Evolutionary conservation across 306 rosid species (phyloP).

Genomic region (Clitoria ternatea): DNA sequence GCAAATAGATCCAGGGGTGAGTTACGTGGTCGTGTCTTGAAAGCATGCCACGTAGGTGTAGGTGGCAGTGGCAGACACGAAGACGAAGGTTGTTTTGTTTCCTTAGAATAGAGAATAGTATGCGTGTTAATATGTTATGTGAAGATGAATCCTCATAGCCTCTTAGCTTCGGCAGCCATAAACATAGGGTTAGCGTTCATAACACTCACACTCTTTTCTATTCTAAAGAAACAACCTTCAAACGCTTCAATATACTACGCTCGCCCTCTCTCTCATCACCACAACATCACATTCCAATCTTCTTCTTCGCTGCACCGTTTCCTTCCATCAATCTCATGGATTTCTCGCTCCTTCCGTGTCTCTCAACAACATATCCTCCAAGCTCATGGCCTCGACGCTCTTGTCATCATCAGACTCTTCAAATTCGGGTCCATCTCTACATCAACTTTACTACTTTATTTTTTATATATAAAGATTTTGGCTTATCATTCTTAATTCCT

Average conservation of each 20-base stretch:
- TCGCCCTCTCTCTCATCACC: conserved; percentile 50
- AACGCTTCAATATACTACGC: conserved; percentile 68
- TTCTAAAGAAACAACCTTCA: conserved; percentile 73
- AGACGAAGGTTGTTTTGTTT: too few relatives aligned
- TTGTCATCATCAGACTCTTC: conserved; percentile 71
- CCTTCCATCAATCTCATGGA: conserved; percentile 72
- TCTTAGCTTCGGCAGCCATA: conserved; percentile 74
- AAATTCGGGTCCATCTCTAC: conserved; percentile 70
- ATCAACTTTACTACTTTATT: too few relatives aligned
- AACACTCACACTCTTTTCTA: conserved; percentile 66
- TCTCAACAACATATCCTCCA: conserved; percentile 61
- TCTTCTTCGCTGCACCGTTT: conserved; percentile 33
- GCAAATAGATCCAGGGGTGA: too few relatives aligned
- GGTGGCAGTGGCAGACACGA: too few relatives aligned
- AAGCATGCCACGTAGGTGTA: too few relatives aligned
- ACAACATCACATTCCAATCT: conserved; percentile 15
- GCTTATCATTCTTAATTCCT: too few relatives aligned
- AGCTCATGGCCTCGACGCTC: conserved; percentile 72
- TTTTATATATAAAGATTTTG: too few relatives aligned
- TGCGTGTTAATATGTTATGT: too few relatives aligned
- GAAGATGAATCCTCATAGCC: conserved; percentile 60
- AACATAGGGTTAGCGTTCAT: conserved; percentile 77
- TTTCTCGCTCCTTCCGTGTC: conserved; percentile 47
- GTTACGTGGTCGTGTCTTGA: too few relatives aligned
- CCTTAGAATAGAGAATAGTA: too few relatives aligned